phyloP scores from a whole-genome alignment of 2,329 filamentous ascomycete genomes.

The Penicillium brevicompactum region DNA sequence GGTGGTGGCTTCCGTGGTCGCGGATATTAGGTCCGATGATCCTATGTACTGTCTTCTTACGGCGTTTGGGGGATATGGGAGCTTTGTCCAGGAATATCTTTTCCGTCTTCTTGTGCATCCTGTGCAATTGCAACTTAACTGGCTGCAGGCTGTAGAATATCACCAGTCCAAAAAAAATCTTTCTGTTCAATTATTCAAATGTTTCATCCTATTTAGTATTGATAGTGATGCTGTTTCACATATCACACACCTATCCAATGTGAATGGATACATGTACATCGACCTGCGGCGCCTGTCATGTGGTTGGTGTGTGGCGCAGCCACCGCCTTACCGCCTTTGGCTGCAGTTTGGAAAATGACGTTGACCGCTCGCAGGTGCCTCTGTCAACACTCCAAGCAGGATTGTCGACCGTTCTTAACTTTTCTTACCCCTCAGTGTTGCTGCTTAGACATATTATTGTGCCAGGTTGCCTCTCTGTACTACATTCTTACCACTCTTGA shows the following conservation, averaged over 20 bases:
- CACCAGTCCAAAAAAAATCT: constrained; percentile 32
- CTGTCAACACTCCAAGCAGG: constrained; percentile 36
- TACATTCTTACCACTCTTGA: constrained; percentile 8
- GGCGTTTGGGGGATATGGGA: constrained; percentile 48
- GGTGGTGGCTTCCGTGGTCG: constrained; percentile 29
- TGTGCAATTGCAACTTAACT: constrained; percentile 35
- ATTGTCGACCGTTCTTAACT: constrained; percentile 22
- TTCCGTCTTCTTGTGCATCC: constrained; percentile 39
- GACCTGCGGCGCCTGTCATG: not conserved
- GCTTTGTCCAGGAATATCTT: constrained; percentile 41
- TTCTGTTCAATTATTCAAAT: constrained; percentile 14
- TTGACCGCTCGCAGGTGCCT: constrained; percentile 35
- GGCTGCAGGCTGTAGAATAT: constrained; percentile 34
- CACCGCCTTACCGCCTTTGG: constrained; percentile 22
- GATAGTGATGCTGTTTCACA: not conserved
- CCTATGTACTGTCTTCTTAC: constrained; percentile 41
- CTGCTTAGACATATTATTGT: constrained; percentile 7
- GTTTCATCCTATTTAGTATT: constrained; percentile 15
- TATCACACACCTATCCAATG: not conserved
- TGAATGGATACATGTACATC: not conserved
- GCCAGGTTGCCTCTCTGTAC: constrained; percentile 1
- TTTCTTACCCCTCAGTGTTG: constrained; percentile 15
- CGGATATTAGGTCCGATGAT: constrained; percentile 23
- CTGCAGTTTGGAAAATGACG: constrained; percentile 39
- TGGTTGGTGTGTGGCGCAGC: constrained; percentile 26